Percentiles rank a stretch among this genome's conserved stretches.
Conservation (phyloP, 306 rosid genomes). For the Begonia peltatifolia region DNA sequence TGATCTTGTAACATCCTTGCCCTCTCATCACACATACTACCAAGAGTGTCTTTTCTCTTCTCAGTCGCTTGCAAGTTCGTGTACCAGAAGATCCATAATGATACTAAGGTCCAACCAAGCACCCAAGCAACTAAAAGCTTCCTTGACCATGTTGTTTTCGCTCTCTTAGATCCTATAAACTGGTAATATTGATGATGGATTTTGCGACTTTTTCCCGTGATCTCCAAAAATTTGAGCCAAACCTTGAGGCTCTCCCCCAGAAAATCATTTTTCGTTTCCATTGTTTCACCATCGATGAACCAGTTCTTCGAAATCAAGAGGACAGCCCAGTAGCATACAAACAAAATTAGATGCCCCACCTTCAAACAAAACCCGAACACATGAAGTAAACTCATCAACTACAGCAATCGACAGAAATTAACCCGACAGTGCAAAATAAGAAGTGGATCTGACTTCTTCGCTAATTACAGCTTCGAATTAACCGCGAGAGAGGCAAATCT, state of each 20-base stretch:
- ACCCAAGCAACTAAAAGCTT: conserved; percentile 53
- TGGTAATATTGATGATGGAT: conserved; percentile 37
- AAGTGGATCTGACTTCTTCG: conserved; percentile 29
- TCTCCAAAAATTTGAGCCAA: conserved; percentile 66
- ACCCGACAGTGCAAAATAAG: conserved; percentile 27
- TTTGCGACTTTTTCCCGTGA: conserved; percentile 24
- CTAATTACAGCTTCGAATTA: conserved; percentile 18
- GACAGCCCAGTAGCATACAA: conserved; percentile 57
- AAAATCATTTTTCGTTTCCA: conserved; percentile 49
- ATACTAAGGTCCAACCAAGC: conserved; percentile 35
- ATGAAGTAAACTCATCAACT: conserved; percentile 72
- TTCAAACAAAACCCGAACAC: conserved; percentile 69
- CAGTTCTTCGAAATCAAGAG: conserved; percentile 58
- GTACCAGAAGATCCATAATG: conserved; percentile 43
- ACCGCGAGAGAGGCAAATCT: not conserved
- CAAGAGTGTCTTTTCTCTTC: conserved; percentile 80
- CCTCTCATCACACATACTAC: conserved; percentile 94
- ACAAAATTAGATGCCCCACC: conserved; percentile 74
- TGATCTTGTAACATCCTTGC: conserved; percentile 96
- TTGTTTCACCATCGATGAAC: conserved; percentile 37
- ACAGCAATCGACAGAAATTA: conserved; percentile 41
- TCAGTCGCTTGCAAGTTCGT: conserved; percentile 55
- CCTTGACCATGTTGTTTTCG: conserved; percentile 36
- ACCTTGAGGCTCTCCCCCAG: conserved; percentile 41
- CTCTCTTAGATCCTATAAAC: conserved; percentile 42